Evolutionary conservation across 805 yeast species (phyloP), one percentile per base, ranked within the genome.

Genomic region (Starmera pachycereana): DNA sequence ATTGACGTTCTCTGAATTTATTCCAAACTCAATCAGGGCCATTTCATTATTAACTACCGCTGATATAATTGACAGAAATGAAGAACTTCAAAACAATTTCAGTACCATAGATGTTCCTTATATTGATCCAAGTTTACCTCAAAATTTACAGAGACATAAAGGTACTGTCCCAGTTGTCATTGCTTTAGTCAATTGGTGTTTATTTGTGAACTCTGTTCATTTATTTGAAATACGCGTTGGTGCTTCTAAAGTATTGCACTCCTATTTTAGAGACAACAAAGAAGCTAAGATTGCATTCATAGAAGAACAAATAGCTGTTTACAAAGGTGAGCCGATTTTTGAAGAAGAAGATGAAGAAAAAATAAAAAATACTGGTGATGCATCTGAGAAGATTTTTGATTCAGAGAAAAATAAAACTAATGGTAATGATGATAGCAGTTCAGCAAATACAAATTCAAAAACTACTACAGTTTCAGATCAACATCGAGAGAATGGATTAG

Each of bases 71-170:
- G 62, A 78, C 37, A 71, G 76, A 28, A 87, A 88, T 55, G 59
- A 68, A 3, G 72, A 66, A 2, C 71, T 83, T 29, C 98, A 92
- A 58, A 62, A 64, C 12, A 76, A 76, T 42, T 81, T 90, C 50
- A 69, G 87, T 2, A 78, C 77, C 40, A 78, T 90, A 12, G 97
- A 92, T 58, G 96, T 92, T 8, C 98, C 98, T 0, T 86, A 81
- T 54, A 68, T 89, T 40, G 97, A 87, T 52, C 87, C 96, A 10
- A 66, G 80, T 6, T 52, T 75, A 39, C 77, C 78, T 0, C 34
- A 49, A 7, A 61, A 55, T 32, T 33, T 50, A 12, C 52, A 47
- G 37, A 43, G 48, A 6, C 59, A 50, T 38, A 64, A 56, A 5
- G 51, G 47, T 25, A 44, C 72, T 1, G 60, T 86, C 3, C 90